phyloP scores from a whole-genome alignment of 129 eudicot genomes.

The Artemisia annua region DNA sequence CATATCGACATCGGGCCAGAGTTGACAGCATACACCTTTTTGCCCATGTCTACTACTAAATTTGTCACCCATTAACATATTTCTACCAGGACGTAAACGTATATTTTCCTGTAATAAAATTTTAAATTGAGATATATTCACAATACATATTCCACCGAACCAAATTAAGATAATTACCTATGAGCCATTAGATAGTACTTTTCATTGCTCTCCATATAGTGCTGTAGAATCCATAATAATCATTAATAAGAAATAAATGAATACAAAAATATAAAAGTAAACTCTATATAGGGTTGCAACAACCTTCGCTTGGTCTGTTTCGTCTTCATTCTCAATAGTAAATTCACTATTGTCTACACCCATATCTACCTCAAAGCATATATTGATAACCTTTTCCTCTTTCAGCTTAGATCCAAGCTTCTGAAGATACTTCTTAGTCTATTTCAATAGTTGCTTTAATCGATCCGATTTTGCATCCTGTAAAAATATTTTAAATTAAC shows the following conservation, averaged over 20 bases:
- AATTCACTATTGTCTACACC: constrained; percentile 58
- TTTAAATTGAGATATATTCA: too few species aligned
- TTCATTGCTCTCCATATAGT: constrained; percentile 96
- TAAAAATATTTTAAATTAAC: constrained; percentile 9
- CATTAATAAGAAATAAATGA: constrained; percentile 19
- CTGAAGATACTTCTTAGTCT: constrained; percentile 92
- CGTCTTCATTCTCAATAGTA: constrained; percentile 75
- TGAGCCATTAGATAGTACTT: constrained; percentile 98
- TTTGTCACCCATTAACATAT: too few species aligned
- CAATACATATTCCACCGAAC: too few species aligned
- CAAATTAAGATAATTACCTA: neutral
- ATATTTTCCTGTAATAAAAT: too few species aligned
- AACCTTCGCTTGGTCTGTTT: constrained; percentile 97
- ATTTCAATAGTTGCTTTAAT: constrained; percentile 85
- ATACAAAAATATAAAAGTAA: constrained; percentile 3
- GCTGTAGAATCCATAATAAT: constrained; percentile 51
- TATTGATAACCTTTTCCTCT: constrained; percentile 70
- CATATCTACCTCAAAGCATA: constrained; percentile 67
- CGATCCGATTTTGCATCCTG: constrained; percentile 98
- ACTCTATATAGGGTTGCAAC: constrained; percentile 6
- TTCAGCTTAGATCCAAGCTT: constrained; percentile 88
- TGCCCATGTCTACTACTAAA: too few species aligned
- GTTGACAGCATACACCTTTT: too few species aligned
- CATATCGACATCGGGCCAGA: too few species aligned
- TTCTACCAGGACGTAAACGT: too few species aligned